phyloP scores from a whole-genome alignment of 108 stramenopile species.

The Skeletonema menzelii region DNA sequence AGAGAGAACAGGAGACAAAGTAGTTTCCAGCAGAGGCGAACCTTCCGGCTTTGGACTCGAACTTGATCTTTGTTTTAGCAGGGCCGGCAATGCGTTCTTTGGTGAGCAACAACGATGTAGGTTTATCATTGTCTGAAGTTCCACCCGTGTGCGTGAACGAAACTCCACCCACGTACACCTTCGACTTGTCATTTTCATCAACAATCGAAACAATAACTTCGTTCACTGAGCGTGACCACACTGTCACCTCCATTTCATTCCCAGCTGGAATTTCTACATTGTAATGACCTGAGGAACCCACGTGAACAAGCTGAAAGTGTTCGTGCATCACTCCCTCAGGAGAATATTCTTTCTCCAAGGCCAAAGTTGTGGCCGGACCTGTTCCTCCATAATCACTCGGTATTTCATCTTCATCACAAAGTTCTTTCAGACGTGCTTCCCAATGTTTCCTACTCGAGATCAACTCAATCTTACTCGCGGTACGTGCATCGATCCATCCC shows the following conservation, averaged over 20 bases:
- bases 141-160: slow-evolving; percentile 39
- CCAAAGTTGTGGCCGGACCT: slow-evolving; percentile 54
- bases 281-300: slow-evolving; percentile 57
- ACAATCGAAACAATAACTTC: slow-evolving; percentile 69
- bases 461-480: slow-evolving; percentile 80
- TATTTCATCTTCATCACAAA: slow-evolving; percentile 69
- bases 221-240: slow-evolving; percentile 67
- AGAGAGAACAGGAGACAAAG: slow-evolving; percentile 50
- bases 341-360: slow-evolving; percentile 54
- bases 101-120: slow-evolving; percentile 51
- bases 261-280: slow-evolving; percentile 52
- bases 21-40: slow-evolving; percentile 61
- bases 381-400: slow-evolving; percentile 85
- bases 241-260: slow-evolving; percentile 60
- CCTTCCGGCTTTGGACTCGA: slow-evolving; percentile 61
- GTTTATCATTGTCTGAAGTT: slow-evolving; percentile 52
- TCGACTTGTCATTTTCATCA: slow-evolving; percentile 53
- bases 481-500: slow-evolving; percentile 85
- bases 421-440: slow-evolving; percentile 69
- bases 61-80: slow-evolving; percentile 60
- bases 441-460: slow-evolving; percentile 60
- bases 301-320: slow-evolving; percentile 59
- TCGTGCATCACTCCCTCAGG: slow-evolving; percentile 60
- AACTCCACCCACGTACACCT: slow-evolving; percentile 17
- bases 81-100: slow-evolving; percentile 64